These are phyloP conservation scores for Ochetophila trinervis DNA, from an alignment of 306 rosid species.

Conservation along the genomic window DNA sequence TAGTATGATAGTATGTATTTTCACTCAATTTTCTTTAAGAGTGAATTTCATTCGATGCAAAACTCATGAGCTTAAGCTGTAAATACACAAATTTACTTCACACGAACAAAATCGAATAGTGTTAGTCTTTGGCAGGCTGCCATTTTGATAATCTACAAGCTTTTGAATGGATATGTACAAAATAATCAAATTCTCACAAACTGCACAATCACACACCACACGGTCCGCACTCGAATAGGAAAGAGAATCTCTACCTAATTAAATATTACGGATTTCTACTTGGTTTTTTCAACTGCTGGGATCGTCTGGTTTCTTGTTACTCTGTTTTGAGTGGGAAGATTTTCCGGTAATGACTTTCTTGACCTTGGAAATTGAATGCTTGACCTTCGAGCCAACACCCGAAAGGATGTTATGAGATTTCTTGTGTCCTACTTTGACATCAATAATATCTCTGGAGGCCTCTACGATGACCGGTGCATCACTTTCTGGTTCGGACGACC, in stretches of 20 bases:
- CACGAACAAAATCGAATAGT: no score
- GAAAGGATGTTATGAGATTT: slow-evolving; percentile 58
- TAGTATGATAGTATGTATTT: no score
- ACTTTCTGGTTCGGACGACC: slow-evolving; percentile 12
- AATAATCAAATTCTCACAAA: background rate
- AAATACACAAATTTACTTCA: no score
- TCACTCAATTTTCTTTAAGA: no score
- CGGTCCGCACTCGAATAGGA: background rate
- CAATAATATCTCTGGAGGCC: slow-evolving; percentile 30
- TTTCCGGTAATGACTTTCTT: slow-evolving; percentile 66
- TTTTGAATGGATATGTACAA: background rate
- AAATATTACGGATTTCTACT: background rate
- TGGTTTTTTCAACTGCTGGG: slow-evolving; percentile 16
- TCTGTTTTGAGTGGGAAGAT: slow-evolving; percentile 48
- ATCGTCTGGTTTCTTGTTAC: background rate
- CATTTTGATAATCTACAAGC: no score
- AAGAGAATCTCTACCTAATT: background rate
- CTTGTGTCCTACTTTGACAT: slow-evolving; percentile 42
- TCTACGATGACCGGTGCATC: slow-evolving; percentile 36
- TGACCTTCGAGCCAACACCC: slow-evolving; percentile 67
- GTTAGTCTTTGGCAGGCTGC: no score
- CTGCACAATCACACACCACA: slow-evolving; percentile 10
- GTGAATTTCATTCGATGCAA: no score
- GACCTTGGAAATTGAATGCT: slow-evolving; percentile 74
- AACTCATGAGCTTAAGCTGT: no score